Percentiles rank a stretch among this genome's conserved stretches.
phyloP scores from a whole-genome alignment of 129 eudicot genomes.

The Scalesia atractyloides region DNA sequence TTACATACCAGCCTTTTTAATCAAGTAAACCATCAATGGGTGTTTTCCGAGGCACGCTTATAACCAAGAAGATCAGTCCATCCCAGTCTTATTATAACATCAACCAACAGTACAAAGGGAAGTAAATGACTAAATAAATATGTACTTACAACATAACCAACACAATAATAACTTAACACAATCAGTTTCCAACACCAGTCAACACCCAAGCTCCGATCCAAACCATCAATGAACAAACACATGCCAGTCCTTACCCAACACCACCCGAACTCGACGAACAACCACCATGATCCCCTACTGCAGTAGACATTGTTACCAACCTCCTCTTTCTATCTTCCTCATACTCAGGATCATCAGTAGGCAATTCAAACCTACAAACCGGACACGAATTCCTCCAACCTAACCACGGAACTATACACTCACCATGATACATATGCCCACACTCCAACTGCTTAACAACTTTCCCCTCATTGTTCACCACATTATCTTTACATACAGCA shows the following conservation, averaged over 20 bases:
- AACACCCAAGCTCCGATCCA: not conserved
- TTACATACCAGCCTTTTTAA: too few relatives aligned
- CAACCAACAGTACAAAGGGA: not conserved
- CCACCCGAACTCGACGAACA: slow-evolving; percentile 16
- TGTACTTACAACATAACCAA: slow-evolving; percentile 8
- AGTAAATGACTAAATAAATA: not conserved
- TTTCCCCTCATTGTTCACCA: slow-evolving; percentile 45
- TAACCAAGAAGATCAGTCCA: not conserved
- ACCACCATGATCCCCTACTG: not conserved
- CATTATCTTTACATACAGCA: slow-evolving; percentile 69
- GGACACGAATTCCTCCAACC: slow-evolving; percentile 73
- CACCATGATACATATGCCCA: slow-evolving; percentile 77
- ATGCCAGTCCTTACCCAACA: not conserved
- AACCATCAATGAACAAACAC: not conserved
- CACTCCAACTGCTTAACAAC: slow-evolving; percentile 61
- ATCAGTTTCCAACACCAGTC: not conserved
- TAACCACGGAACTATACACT: slow-evolving; percentile 78
- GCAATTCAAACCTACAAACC: slow-evolving; percentile 75
- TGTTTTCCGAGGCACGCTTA: too few relatives aligned
- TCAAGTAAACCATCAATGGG: too few relatives aligned
- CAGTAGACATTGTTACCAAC: not conserved
- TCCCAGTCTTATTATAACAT: not conserved
- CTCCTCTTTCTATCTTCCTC: slow-evolving; percentile 70
- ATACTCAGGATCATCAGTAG: slow-evolving; percentile 74
- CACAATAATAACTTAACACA: slow-evolving; percentile 4